phyloP scores from a whole-genome alignment of 768 basidiomycete genomes.

The Lactarius evosmus region DNA sequence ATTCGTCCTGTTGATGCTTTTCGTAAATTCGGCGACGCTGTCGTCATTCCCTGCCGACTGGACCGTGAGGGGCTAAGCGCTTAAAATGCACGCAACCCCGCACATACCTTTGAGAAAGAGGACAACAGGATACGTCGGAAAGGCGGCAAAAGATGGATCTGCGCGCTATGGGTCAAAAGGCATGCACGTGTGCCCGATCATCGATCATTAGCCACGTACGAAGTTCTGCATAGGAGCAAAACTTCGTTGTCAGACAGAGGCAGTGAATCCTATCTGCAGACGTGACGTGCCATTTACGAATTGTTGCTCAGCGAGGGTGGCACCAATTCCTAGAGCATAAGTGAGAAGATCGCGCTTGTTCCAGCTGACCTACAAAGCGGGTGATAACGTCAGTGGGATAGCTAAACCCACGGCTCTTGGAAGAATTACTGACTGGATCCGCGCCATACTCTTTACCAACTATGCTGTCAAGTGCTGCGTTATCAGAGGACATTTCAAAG shows the following conservation, averaged over 20 bases:
- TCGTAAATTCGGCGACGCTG: slow-evolving; percentile 71
- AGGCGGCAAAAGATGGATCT: slow-evolving; percentile 69
- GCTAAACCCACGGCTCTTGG: neutral
- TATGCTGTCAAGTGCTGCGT: neutral
- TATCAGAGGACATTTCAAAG: neutral
- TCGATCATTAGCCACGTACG: slow-evolving; percentile 21
- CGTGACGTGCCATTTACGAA: slow-evolving; percentile 63
- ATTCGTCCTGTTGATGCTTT: slow-evolving; percentile 39
- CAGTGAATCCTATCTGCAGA: neutral
- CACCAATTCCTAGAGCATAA: slow-evolving; percentile 79
- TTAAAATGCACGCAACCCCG: neutral
- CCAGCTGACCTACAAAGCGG: slow-evolving; percentile 64
- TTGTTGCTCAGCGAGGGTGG: slow-evolving; percentile 66
- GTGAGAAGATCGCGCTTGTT: slow-evolving; percentile 78
- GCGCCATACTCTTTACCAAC: neutral
- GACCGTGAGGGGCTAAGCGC: neutral
- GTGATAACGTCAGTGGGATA: neutral
- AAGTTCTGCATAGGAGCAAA: slow-evolving; percentile 30
- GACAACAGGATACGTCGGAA: slow-evolving; percentile 86
- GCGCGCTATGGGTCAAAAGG: neutral
- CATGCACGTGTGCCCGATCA: neutral
- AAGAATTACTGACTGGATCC: neutral
- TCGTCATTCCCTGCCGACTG: slow-evolving; percentile 45
- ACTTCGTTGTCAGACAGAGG: neutral
- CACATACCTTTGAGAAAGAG: slow-evolving; percentile 61